Conservation (phyloP, 495 filamentous ascomycete genomes). For the Daldinia loculata region DNA sequence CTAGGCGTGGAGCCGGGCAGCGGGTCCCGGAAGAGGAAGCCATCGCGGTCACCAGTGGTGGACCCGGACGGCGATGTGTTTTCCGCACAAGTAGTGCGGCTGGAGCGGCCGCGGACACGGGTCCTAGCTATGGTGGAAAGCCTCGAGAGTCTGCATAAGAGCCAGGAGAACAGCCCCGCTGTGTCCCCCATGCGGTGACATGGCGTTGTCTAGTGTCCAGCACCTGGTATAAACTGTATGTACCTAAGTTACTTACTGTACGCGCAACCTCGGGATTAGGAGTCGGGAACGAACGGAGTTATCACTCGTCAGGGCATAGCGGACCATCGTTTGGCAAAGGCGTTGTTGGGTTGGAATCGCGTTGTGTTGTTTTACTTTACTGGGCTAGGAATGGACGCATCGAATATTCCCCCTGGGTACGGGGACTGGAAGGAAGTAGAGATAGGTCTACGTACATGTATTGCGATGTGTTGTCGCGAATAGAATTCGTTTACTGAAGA, state of each 20-base stretch:
- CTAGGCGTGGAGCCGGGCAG: slow-evolving; percentile 19
- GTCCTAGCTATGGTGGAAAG: slow-evolving; percentile 60
- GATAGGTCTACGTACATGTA: slow-evolving; percentile 1
- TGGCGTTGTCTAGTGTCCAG: not conserved
- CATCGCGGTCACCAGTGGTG: slow-evolving; percentile 29
- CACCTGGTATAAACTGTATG: not conserved
- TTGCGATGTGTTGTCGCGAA: not conserved
- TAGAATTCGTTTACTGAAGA: not conserved
- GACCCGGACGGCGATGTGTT: slow-evolving; percentile 39
- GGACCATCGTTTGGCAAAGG: slow-evolving; percentile 12
- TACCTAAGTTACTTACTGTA: not conserved
- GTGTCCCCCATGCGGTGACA: slow-evolving; percentile 40
- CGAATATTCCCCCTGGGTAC: not conserved
- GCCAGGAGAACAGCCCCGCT: slow-evolving; percentile 47
- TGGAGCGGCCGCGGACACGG: slow-evolving; percentile 49
- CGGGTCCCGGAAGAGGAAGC: slow-evolving; percentile 38
- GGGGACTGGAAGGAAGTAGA: not conserved
- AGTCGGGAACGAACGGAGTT: slow-evolving; percentile 6
- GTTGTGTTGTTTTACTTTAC: slow-evolving; percentile 2
- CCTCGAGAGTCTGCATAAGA: slow-evolving; percentile 47
- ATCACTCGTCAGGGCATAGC: not conserved
- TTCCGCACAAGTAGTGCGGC: slow-evolving; percentile 39
- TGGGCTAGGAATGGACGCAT: not conserved
- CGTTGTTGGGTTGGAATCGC: slow-evolving; percentile 9
- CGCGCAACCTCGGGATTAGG: not conserved